A percentile compares a stretch with the other conserved stretches of the same genome.
Conservation (phyloP, 768 basidiomycete species). For the Coprinopsis sp. region DNA sequence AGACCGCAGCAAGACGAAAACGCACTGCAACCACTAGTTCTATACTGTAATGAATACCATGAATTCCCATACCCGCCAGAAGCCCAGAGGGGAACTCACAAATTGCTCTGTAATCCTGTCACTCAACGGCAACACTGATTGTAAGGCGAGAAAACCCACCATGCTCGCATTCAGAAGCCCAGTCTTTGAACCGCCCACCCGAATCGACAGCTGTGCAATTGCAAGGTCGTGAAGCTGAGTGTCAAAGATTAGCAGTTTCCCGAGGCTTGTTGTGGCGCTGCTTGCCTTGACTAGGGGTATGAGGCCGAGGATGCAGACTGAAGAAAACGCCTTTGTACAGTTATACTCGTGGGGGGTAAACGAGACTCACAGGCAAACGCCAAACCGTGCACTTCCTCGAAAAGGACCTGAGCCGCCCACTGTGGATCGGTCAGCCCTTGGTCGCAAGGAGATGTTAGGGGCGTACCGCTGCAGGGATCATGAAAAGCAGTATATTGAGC, state of each 20-base stretch:
- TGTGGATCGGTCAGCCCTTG: conserved; percentile 19
- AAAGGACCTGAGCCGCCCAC: conserved; percentile 52
- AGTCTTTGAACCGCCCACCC: conserved; percentile 73
- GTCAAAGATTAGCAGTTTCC: neutral
- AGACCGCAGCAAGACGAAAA: conserved; percentile 7
- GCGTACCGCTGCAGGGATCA: conserved; percentile 67
- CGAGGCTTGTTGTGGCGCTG: neutral
- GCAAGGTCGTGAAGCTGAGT: conserved; percentile 70
- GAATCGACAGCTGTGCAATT: conserved; percentile 65
- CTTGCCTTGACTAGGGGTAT: conserved; percentile 74
- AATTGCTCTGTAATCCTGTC: conserved; percentile 48
- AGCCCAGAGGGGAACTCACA: conserved; percentile 38
- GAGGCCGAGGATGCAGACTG: conserved; percentile 66
- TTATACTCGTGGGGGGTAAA: neutral
- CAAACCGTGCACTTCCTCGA: conserved; percentile 45
- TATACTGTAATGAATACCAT: conserved; percentile 42
- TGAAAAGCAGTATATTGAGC: conserved; percentile 62
- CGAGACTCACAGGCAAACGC: conserved; percentile 56
- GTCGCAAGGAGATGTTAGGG: neutral
- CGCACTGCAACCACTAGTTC: conserved; percentile 71
- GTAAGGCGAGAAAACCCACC: conserved; percentile 36
- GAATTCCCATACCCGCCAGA: no score
- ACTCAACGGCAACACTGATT: conserved; percentile 3
- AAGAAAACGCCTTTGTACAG: conserved; percentile 4
- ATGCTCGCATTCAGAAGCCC: conserved; percentile 79